Conservation (phyloP, 768 basidiomycete genomes). For the Trametes villosa region DNA sequence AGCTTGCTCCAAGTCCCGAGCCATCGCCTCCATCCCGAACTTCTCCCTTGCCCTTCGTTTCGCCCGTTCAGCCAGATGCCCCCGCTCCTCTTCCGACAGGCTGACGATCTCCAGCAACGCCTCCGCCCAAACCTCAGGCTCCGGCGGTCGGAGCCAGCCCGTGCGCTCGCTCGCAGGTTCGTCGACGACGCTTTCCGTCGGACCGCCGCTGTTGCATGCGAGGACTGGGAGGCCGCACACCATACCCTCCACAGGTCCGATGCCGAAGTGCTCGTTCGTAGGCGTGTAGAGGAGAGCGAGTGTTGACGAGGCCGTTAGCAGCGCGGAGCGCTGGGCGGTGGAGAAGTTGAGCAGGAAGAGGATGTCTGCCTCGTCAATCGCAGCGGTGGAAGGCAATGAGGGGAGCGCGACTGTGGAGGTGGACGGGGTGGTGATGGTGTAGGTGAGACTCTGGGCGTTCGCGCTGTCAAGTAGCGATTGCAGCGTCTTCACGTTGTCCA, state of each 20-base stretch:
- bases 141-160: conserved; percentile 75
- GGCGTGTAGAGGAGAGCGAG: conserved; percentile 90
- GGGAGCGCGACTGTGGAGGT: conserved; percentile 46
- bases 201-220: conserved; percentile 86
- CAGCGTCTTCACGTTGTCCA: conserved; percentile 82
- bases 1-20: conserved; percentile 56
- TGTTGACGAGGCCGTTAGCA: conserved; percentile 70
- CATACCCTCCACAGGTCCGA: conserved; percentile 96
- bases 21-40: conserved; percentile 84
- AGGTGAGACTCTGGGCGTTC: conserved; percentile 58
- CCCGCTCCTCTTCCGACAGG: conserved; percentile 47
- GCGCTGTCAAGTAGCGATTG: conserved; percentile 61
- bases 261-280: conserved; percentile 95
- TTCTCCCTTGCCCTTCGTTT: conserved; percentile 59
- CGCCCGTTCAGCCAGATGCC: conserved; percentile 56
- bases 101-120: conserved; percentile 64
- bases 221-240: conserved; percentile 87
- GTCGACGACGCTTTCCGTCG: conserved; percentile 82
- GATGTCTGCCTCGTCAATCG: conserved; percentile 52
- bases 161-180: conserved; percentile 53
- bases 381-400: conserved; percentile 41
- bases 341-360: conserved; percentile 94
- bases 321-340: conserved; percentile 77
- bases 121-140: conserved; percentile 68
- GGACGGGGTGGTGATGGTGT: conserved; percentile 56